These are phyloP conservation scores for Casuarina glauca DNA, from an alignment of 306 rosid genomes.

Conservation along the genomic window DNA sequence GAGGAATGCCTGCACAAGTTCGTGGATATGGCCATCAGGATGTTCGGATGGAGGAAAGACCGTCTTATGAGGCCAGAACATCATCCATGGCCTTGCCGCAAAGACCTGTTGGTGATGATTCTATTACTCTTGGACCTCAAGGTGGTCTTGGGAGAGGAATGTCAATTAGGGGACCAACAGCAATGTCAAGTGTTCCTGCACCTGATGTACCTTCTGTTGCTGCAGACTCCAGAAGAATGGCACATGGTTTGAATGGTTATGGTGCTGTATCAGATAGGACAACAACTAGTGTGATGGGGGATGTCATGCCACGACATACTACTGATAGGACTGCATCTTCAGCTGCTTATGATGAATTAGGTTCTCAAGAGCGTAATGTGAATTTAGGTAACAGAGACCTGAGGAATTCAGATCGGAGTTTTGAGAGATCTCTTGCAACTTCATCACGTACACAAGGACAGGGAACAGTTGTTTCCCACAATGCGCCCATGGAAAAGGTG, in stretches of 20 bases:
- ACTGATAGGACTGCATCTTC: conserved; percentile 55
- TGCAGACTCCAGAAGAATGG: conserved; percentile 58
- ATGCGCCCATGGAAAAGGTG: conserved; percentile 38
- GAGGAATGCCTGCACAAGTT: conserved; percentile 55
- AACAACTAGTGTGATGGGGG: conserved; percentile 50
- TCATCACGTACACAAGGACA: conserved; percentile 49
- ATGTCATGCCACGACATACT: conserved; percentile 37
- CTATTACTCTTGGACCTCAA: conserved; percentile 86
- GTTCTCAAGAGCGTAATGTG: conserved; percentile 48
- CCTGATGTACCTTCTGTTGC: conserved; percentile 41
- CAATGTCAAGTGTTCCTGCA: conserved; percentile 40
- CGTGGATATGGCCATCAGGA: conserved; percentile 81
- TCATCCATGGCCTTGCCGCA: conserved; percentile 63
- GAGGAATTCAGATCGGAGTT: conserved; percentile 54
- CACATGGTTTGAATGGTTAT: conserved; percentile 59
- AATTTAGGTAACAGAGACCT: conserved; percentile 54
- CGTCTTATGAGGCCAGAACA: conserved; percentile 64
- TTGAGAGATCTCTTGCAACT: conserved; percentile 52
- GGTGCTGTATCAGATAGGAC: conserved; percentile 46
- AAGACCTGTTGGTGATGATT: conserved; percentile 60
- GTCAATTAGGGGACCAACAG: conserved; percentile 77
- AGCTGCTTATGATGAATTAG: conserved; percentile 54
- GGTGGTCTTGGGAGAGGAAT: conserved; percentile 97
- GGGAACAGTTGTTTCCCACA: conserved; percentile 44
- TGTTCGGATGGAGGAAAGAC: conserved; percentile 69